These are phyloP conservation scores for Tetrapyrgos nigripes DNA, from an alignment of 1,284 basidiomycete species.

Conservation along the genomic window DNA sequence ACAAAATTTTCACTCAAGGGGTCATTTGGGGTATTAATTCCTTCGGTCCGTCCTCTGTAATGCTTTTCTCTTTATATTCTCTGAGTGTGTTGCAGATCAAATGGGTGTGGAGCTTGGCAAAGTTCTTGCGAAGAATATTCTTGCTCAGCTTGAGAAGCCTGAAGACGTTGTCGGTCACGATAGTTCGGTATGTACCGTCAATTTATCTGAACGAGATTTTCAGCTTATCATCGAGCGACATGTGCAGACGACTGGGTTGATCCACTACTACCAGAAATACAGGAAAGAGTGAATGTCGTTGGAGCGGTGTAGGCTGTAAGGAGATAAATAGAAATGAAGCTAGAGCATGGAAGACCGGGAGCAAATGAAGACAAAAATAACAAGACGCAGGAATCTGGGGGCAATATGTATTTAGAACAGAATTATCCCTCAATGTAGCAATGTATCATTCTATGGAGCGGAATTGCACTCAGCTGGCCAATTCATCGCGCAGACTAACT, in stretches of 20 bases:
- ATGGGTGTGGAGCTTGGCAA: conserved; percentile 98
- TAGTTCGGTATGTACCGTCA: conserved; percentile 71
- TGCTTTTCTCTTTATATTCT: neutral
- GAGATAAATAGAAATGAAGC: no score
- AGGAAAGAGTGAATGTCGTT: conserved; percentile 69
- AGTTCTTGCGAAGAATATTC: conserved; percentile 94
- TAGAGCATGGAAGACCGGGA: no score
- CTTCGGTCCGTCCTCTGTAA: conserved; percentile 64
- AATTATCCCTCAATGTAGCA: no score
- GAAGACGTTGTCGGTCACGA: conserved; percentile 91
- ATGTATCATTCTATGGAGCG: no score
- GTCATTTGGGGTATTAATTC: conserved; percentile 99
- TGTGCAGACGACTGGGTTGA: conserved; percentile 87
- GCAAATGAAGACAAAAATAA: no score
- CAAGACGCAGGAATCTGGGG: no score
- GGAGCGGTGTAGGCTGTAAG: neutral
- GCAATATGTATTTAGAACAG: no score
- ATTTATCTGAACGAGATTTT: neutral
- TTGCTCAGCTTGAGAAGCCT: conserved; percentile 85
- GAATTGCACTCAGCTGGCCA: no score
- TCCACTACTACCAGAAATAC: conserved; percentile 93
- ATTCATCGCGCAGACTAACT: no score
- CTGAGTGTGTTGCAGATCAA: conserved; percentile 61
- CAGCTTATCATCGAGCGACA: neutral
- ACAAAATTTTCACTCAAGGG: conserved; percentile 99